These are phyloP conservation scores for Myochromella boudieri DNA, from an alignment of 768 basidiomycete genomes.

Conservation along the genomic window DNA sequence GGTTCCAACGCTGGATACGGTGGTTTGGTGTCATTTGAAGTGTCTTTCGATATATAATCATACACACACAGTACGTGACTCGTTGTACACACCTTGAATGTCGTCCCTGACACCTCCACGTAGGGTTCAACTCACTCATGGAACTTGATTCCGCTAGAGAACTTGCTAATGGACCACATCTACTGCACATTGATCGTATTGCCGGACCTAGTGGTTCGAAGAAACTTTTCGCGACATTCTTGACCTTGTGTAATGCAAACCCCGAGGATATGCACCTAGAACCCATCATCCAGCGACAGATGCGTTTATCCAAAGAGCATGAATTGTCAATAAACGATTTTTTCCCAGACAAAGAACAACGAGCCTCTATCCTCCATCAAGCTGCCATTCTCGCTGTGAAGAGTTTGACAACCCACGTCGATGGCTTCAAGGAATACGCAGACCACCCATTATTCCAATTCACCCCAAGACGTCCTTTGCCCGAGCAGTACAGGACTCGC, in stretches of 20 bases:
- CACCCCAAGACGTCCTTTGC: neutral
- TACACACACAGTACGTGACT: too few species aligned
- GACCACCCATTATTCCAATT: constrained; percentile 3
- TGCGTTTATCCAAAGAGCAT: neutral
- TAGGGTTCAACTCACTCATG: too few species aligned
- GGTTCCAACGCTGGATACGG: too few species aligned
- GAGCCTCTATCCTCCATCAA: neutral
- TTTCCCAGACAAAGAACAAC: constrained; percentile 1
- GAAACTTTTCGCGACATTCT: neutral
- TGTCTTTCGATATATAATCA: too few species aligned
- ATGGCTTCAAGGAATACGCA: neutral
- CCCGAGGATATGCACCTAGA: neutral
- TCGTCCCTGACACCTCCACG: too few species aligned
- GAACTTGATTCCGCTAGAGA: neutral
- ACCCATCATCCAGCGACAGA: neutral
- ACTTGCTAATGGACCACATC: neutral
- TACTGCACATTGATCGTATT: constrained; percentile 2
- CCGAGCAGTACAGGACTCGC: neutral
- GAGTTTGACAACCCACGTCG: neutral
- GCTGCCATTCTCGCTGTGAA: neutral
- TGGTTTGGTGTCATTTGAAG: too few species aligned
- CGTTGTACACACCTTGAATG: too few species aligned
- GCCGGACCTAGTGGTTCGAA: neutral
- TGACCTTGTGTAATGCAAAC: neutral
- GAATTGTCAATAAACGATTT: neutral